Evolutionary conservation across 2,329 filamentous ascomycete genomes (phyloP).

Genomic region (Orbilia blumenaviensis): DNA sequence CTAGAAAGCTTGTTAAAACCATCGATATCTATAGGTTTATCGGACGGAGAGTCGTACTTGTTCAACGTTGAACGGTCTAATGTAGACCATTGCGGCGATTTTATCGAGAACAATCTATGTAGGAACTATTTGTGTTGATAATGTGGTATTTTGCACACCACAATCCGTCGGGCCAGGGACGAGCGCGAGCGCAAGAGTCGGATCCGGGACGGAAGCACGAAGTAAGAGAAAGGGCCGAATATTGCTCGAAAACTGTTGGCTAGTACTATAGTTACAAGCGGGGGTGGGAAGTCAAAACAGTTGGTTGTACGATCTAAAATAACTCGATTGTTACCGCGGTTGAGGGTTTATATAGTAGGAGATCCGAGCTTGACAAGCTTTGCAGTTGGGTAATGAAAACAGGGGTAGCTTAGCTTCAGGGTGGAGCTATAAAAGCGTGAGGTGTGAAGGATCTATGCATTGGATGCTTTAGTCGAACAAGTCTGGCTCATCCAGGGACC

Average conservation of each 20-base stretch:
- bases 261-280: neutral
- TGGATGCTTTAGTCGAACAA: neutral
- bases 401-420: conserved; percentile 9
- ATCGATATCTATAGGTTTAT: neutral
- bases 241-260: neutral
- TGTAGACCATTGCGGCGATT: conserved; percentile 66
- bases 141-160: conserved; percentile 37
- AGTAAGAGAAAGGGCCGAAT: neutral
- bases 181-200: neutral
- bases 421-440: neutral
- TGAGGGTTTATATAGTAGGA: neutral
- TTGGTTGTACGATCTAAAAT: neutral
- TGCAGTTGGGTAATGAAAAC: neutral
- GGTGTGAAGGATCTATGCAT: conserved; percentile 14
- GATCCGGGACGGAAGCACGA: neutral
- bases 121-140: conserved; percentile 16
- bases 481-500: too few relatives aligned
- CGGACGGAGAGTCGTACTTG: conserved; percentile 64
- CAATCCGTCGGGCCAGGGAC: neutral
- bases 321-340: neutral
- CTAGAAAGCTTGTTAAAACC: conserved; percentile 58
- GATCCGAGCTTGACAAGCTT: neutral
- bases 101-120: neutral
- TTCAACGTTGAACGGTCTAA: conserved; percentile 76
- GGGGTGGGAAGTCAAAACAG: neutral